Evolutionary conservation across 2,329 filamentous ascomycete species (phyloP).

Genomic region (Daldinia eschscholtzii): DNA sequence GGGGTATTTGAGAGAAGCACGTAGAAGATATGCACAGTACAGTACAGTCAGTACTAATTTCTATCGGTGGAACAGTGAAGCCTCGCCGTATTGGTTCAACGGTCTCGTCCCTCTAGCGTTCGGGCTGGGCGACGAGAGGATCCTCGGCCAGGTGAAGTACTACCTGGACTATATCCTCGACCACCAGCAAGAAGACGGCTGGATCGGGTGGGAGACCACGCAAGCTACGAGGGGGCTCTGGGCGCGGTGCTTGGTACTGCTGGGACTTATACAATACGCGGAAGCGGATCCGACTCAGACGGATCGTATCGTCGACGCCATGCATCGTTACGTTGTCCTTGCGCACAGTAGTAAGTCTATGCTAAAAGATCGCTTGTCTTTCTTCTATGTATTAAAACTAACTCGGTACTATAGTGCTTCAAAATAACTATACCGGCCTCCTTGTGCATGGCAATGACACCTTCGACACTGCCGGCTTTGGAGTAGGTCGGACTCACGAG

Average conservation of each 20-base stretch:
- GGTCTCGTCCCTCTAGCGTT: slow-evolving; percentile 67
- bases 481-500: slow-evolving; percentile 56
- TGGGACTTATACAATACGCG: slow-evolving; percentile 58
- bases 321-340: slow-evolving; percentile 63
- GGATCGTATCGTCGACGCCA: slow-evolving; percentile 59
- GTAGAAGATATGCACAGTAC: background rate
- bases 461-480: slow-evolving; percentile 55
- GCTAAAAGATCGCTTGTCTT: background rate
- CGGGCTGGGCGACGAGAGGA: slow-evolving; percentile 58
- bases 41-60: slow-evolving; percentile 15
- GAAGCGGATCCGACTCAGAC: slow-evolving; percentile 60
- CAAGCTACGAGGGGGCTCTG: slow-evolving; percentile 61
- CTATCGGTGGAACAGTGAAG: slow-evolving; percentile 53
- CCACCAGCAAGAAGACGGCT: slow-evolving; percentile 65
- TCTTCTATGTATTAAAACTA: background rate
- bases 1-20: background rate
- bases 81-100: slow-evolving; percentile 69
- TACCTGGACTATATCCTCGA: slow-evolving; percentile 60
- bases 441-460: slow-evolving; percentile 58
- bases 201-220: slow-evolving; percentile 64
- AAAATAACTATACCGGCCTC: slow-evolving; percentile 64
- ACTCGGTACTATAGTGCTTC: slow-evolving; percentile 57
- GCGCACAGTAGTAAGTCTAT: slow-evolving; percentile 58
- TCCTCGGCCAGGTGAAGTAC: slow-evolving; percentile 61
- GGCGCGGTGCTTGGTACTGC: slow-evolving; percentile 62